These are phyloP conservation scores for Botryotinia narcissicola DNA, from an alignment of 2,329 filamentous ascomycete species.

Conservation along the genomic window DNA sequence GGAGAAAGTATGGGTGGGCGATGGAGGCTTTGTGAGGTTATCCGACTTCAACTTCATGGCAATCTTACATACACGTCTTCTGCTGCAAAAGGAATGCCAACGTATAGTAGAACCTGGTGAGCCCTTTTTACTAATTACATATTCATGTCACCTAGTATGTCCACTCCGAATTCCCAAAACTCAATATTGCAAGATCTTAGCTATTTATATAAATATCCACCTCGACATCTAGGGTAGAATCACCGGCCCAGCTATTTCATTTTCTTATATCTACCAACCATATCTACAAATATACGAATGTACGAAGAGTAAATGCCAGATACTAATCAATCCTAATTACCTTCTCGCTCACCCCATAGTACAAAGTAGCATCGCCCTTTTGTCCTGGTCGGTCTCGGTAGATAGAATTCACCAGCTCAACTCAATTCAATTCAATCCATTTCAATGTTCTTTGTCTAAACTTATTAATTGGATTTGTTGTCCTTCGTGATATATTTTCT, in stretches of 20 bases:
- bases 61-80: background rate
- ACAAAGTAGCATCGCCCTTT: background rate
- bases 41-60: background rate
- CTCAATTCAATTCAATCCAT: background rate
- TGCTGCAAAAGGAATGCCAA: background rate
- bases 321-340: background rate
- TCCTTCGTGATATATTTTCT: background rate
- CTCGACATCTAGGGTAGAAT: background rate
- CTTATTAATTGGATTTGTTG: background rate
- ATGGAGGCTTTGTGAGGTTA: background rate
- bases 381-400: background rate
- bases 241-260: background rate
- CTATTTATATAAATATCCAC: background rate
- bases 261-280: background rate
- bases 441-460: background rate
- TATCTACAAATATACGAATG: background rate
- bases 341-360: background rate
- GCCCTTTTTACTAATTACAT: background rate
- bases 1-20: background rate
- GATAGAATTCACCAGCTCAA: background rate
- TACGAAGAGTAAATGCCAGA: background rate
- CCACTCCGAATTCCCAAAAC: background rate
- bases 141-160: background rate
- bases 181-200: background rate
- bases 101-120: background rate